Evolutionary conservation across 768 basidiomycete species (phyloP).

Genomic region (Sistotremastrum suecicum): DNA sequence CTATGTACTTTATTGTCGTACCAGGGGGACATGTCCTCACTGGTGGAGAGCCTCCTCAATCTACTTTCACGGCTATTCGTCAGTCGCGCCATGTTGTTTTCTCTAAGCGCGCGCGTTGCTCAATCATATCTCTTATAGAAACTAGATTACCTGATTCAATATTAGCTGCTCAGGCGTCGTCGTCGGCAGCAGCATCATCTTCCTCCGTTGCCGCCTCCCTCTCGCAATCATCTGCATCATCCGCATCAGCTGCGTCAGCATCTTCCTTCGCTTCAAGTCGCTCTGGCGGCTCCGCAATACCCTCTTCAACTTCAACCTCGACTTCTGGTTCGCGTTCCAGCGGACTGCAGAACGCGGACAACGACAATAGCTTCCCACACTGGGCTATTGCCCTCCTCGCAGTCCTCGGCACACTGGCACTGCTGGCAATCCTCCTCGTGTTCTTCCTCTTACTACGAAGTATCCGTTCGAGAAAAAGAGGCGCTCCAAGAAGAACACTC

Average conservation of each 20-base stretch:
- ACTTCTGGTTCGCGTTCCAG: conserved; percentile 16
- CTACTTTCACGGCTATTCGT: conserved; percentile 74
- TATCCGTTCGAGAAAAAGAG: conserved; percentile 35
- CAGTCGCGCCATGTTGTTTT: conserved; percentile 22
- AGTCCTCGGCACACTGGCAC: conserved; percentile 73
- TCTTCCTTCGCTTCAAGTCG: conserved; percentile 6
- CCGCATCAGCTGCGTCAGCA: conserved; percentile 13
- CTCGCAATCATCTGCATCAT: conserved; percentile 25
- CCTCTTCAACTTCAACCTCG: conserved; percentile 9
- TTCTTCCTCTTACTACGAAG: conserved; percentile 62
- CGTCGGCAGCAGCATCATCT: conserved; percentile 22
- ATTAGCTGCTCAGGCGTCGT: conserved; percentile 36
- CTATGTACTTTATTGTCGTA: conserved; percentile 72
- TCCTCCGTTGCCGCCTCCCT: conserved; percentile 20
- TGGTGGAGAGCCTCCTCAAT: conserved; percentile 46
- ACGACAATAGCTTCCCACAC: conserved; percentile 45
- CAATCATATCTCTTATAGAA: conserved; percentile 27
- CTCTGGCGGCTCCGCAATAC: conserved; percentile 9
- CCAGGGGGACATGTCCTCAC: conserved; percentile 38
- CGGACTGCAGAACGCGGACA: conserved; percentile 29
- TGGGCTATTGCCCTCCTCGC: conserved; percentile 91
- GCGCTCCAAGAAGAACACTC: conserved; percentile 14
- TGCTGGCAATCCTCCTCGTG: conserved; percentile 52
- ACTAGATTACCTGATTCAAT: conserved; percentile 65
- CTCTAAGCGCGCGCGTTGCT: conserved; percentile 3